These are phyloP conservation scores for Colletotrichum graminicola DNA, from an alignment of 2,329 filamentous ascomycete genomes.

Conservation along the genomic window DNA sequence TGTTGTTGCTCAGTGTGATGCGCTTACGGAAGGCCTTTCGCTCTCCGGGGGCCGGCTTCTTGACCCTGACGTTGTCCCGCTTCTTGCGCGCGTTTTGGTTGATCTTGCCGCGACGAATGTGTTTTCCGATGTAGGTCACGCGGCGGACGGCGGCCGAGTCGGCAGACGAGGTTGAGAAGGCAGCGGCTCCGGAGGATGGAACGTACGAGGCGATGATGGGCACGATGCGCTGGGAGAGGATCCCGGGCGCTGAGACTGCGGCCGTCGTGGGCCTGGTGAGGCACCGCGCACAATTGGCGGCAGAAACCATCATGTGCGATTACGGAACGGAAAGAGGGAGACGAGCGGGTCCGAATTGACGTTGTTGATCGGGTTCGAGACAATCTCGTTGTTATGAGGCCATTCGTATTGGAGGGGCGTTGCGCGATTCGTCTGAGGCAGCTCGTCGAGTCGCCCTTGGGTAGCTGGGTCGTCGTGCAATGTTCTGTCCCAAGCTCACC, in stretches of 20 bases:
- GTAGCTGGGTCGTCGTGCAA: constrained; percentile 37
- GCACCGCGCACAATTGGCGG: constrained; percentile 57
- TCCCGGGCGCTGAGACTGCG: constrained; percentile 42
- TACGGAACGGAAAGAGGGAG: neutral
- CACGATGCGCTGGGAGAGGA: constrained; percentile 51
- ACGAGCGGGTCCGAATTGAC: constrained; percentile 43
- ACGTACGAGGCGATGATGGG: constrained; percentile 47
- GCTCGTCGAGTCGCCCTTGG: constrained; percentile 36
- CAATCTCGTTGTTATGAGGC: constrained; percentile 16
- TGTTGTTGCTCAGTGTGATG: constrained; percentile 93
- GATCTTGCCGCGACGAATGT: constrained; percentile 43
- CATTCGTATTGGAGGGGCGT: constrained; percentile 20
- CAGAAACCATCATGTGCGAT: constrained; percentile 52
- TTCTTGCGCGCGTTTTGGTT: constrained; percentile 59
- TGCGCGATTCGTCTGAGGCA: constrained; percentile 30
- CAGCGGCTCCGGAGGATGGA: constrained; percentile 48
- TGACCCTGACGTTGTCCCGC: constrained; percentile 57
- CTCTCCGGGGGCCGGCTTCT: constrained; percentile 79
- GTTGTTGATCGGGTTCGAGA: constrained; percentile 12
- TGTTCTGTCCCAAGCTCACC: constrained; percentile 32
- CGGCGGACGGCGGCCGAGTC: constrained; percentile 45
- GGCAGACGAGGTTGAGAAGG: constrained; percentile 57
- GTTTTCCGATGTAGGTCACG: constrained; percentile 36
- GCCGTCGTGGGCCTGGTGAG: constrained; percentile 53
- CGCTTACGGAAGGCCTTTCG: constrained; percentile 89